phyloP scores from a whole-genome alignment of 495 filamentous ascomycete genomes.

The Baudoinia panamericana region DNA sequence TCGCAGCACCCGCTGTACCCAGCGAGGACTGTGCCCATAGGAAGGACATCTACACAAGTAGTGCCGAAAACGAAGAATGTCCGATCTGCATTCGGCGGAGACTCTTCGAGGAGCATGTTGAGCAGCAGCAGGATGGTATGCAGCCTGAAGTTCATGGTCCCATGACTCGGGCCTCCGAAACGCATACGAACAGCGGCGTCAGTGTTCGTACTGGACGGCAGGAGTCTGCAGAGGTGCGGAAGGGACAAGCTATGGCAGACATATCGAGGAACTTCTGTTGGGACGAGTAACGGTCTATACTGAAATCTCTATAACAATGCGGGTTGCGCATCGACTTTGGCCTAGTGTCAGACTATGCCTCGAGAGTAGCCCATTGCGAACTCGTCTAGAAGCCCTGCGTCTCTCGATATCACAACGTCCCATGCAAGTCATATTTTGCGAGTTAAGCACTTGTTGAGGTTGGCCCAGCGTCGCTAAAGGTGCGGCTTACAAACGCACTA shows the following conservation, averaged over 20 bases:
- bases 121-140: background rate
- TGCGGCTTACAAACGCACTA: too few relatives aligned
- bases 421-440: too few relatives aligned
- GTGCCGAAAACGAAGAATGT: background rate
- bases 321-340: too few relatives aligned
- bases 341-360: too few relatives aligned
- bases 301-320: too few relatives aligned
- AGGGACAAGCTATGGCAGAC: background rate
- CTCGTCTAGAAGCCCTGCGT: too few relatives aligned
- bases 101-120: background rate
- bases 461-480: too few relatives aligned
- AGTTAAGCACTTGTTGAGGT: too few relatives aligned
- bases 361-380: too few relatives aligned
- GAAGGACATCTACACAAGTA: background rate
- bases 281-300: background rate
- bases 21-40: conserved; percentile 2
- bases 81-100: background rate
- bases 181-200: background rate
- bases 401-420: too few relatives aligned
- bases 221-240: background rate
- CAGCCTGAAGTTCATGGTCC: too few relatives aligned
- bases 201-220: background rate
- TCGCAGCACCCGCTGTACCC: background rate
- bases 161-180: too few relatives aligned
- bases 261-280: background rate